phyloP scores from a whole-genome alignment of 495 filamentous ascomycete species.

The Tuber melanosporum region DNA sequence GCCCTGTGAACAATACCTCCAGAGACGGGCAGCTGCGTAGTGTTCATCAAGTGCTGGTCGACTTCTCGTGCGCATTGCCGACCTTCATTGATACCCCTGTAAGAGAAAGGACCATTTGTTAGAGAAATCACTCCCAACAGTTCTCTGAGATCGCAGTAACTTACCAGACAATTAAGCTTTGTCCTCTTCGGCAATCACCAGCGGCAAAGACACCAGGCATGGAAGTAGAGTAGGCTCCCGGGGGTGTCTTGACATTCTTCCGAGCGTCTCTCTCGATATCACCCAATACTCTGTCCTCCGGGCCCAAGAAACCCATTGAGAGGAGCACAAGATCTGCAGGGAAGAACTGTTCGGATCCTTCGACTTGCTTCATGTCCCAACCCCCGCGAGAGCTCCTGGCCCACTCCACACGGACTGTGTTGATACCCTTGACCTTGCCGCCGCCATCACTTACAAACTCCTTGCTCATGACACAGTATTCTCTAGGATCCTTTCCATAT shows the following conservation, averaged over 20 bases:
- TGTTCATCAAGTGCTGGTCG: slow-evolving; percentile 77
- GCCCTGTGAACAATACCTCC: slow-evolving; percentile 73
- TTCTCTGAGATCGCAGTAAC: slow-evolving; percentile 38
- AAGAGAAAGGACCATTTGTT: slow-evolving; percentile 22
- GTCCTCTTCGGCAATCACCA: slow-evolving; percentile 92
- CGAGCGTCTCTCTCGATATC: slow-evolving; percentile 86
- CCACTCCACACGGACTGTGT: slow-evolving; percentile 96
- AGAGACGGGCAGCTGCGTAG: slow-evolving; percentile 79
- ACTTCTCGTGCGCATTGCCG: slow-evolving; percentile 90
- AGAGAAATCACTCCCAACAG: neutral
- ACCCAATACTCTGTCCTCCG: slow-evolving; percentile 82
- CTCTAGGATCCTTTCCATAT: slow-evolving; percentile 93
- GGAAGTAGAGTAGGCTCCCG: slow-evolving; percentile 84
- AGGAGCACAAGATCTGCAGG: slow-evolving; percentile 92
- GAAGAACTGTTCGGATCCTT: slow-evolving; percentile 94
- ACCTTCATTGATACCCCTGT: slow-evolving; percentile 98
- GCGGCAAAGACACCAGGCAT: slow-evolving; percentile 87
- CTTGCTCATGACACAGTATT: slow-evolving; percentile 98
- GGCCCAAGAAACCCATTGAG: slow-evolving; percentile 97
- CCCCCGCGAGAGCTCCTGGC: slow-evolving; percentile 81
- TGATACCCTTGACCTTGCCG: slow-evolving; percentile 91
- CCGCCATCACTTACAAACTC: slow-evolving; percentile 91
- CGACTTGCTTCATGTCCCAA: slow-evolving; percentile 99
- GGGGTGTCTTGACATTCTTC: slow-evolving; percentile 95
- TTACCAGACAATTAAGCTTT: slow-evolving; percentile 97